Evolutionary conservation across 306 rosid species (phyloP).

Genomic region (Vachellia collinsii): DNA sequence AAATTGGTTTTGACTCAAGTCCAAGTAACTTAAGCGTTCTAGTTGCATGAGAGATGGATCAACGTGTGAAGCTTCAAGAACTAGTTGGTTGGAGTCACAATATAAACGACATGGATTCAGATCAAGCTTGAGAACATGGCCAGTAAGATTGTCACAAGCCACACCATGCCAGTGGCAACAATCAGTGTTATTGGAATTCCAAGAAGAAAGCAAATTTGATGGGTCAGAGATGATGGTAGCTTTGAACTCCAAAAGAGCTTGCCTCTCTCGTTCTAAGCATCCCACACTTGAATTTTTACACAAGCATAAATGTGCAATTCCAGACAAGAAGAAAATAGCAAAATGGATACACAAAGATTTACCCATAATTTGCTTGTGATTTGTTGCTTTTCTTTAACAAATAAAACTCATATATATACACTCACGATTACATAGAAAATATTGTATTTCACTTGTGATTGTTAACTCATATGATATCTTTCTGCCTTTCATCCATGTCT

Average conservation of each 20-base stretch:
- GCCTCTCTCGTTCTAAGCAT: neutral
- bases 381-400: neutral
- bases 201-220: neutral
- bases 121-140: neutral
- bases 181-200: neutral
- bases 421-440: too few relatives aligned
- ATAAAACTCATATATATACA: too few relatives aligned
- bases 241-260: constrained; percentile 12
- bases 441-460: too few relatives aligned
- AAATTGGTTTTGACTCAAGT: neutral
- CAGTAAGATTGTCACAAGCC: neutral
- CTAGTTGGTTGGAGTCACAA: neutral
- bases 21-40: constrained; percentile 2
- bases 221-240: neutral
- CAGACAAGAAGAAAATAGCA: neutral
- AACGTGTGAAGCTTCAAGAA: neutral
- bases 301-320: neutral
- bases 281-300: neutral
- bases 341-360: neutral
- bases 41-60: neutral
- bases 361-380: neutral
- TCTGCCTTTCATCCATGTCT: too few relatives aligned
- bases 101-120: neutral
- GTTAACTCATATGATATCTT: too few relatives aligned
- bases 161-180: neutral